Evolutionary conservation across 305 asterid species (phyloP), one percentile per base, ranked within the genome.

Genomic region (Fraxinus floribunda): DNA sequence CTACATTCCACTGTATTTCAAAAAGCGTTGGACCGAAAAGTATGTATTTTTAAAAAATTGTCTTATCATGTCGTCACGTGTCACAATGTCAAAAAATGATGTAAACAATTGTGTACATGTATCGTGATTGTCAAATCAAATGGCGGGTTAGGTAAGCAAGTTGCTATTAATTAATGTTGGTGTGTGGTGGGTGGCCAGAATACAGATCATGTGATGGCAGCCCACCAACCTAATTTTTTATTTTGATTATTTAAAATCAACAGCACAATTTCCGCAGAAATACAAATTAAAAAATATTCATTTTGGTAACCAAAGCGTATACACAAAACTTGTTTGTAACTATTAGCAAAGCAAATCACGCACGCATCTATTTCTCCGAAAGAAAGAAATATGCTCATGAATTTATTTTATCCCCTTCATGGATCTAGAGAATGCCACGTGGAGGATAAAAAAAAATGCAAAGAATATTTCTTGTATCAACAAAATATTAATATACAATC

Each of bases 101-200:
- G 1, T 36, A 36, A 36, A 36, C 8, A 36, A 36, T 36, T 0
- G 6, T 5, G 39, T 36, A 36, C 8, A 5, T 36, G 36, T 34
- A 34, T 34, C 6, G 3, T 34, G 36, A 34, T 34, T 34, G 39
- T 64, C 26, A 64, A 64, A 22, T 18, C 1, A 64, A 73, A 66
- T 11, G 68, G n/a, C n/a, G 68, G 29, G 84, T 86, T 84, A 77
- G 87, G 87, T 79, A 20, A 22, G 85, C 80, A 6, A 73, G 75
- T 70, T 60, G 80, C 34, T n/a, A 73, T 44, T 34, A 75, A 39
- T 77, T 55, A 62, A 24, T 22, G 72, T 22, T 7, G 34, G 34
- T 18, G 68, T 3, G 11, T 20, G 68, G 68, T 9, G 7, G 18
- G 29, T 26, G 29, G 29, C n/a, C 7, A 10, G n/a, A 20, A 78